Conservation (phyloP, 2,329 filamentous ascomycete genomes). For the Alternaria panax region DNA sequence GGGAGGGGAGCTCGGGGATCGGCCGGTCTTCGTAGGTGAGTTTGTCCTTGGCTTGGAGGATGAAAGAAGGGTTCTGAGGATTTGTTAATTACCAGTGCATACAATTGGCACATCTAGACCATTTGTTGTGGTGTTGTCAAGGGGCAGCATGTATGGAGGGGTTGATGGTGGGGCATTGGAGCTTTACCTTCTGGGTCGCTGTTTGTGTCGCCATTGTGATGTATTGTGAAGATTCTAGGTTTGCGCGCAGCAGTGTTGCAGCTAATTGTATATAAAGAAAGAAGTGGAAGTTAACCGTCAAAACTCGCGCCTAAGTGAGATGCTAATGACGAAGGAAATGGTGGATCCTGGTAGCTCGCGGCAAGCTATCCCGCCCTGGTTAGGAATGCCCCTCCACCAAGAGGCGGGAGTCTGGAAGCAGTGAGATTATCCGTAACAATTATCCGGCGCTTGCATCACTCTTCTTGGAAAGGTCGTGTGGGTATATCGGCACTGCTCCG, state of each 20-base stretch:
- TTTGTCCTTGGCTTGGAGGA: constrained; percentile 77
- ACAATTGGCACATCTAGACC: constrained; percentile 12
- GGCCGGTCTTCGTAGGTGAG: constrained; percentile 79
- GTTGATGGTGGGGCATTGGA: constrained; percentile 38
- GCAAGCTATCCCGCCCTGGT: constrained; percentile 37
- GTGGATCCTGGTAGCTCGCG: constrained; percentile 36
- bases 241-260: neutral
- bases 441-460: constrained; percentile 42
- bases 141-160: constrained; percentile 29
- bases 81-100: constrained; percentile 19
- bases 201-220: constrained; percentile 40
- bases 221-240: constrained; percentile 2
- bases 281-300: constrained; percentile 14
- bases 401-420: constrained; percentile 29
- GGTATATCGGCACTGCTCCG: constrained; percentile 29
- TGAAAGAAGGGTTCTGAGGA: constrained; percentile 76
- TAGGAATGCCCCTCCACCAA: constrained; percentile 32
- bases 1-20: constrained; percentile 69
- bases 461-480: constrained; percentile 25
- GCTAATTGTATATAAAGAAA: constrained; percentile 4
- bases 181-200: constrained; percentile 44
- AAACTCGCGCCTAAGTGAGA: constrained; percentile 28
- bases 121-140: constrained; percentile 17
- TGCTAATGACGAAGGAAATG: constrained; percentile 36
- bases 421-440: constrained; percentile 43